Evolutionary conservation across 2,329 filamentous ascomycete genomes (phyloP).

Genomic region (Exophiala aquamarina): DNA sequence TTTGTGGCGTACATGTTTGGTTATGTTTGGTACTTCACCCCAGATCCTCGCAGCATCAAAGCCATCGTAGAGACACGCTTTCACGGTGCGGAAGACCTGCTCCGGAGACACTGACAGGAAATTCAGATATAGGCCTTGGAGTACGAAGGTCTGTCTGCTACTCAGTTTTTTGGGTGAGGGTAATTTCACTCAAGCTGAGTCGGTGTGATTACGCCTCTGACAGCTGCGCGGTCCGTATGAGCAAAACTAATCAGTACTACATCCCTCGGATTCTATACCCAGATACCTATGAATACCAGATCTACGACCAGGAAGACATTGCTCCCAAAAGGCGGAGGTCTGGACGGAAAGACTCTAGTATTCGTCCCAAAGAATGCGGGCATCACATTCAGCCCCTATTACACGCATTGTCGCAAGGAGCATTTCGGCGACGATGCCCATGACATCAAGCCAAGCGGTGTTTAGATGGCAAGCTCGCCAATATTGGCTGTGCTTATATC

Average conservation of each 20-base stretch:
- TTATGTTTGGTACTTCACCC: conserved; percentile 3
- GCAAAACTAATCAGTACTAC: conserved; percentile 52
- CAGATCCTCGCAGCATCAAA: conserved; percentile 10
- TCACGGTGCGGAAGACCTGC: conserved; percentile 1
- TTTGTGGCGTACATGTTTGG: conserved; percentile 8
- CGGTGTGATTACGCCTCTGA: conserved; percentile 10
- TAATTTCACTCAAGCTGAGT: conserved; percentile 42
- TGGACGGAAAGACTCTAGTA: conserved; percentile 30
- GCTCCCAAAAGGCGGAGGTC: conserved; percentile 34
- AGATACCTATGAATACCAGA: conserved; percentile 31
- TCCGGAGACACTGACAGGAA: not conserved
- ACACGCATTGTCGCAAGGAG: conserved; percentile 49
- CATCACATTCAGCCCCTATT: conserved; percentile 30
- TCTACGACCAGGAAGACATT: conserved; percentile 28
- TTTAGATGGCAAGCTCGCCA: conserved; percentile 27
- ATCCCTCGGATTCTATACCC: conserved; percentile 46
- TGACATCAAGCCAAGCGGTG: conserved; percentile 21
- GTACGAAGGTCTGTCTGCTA: conserved; percentile 4
- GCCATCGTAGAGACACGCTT: conserved; percentile 8
- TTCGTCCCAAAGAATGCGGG: conserved; percentile 31
- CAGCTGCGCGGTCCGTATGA: not conserved
- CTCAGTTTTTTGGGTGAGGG: conserved; percentile 37
- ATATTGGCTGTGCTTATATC: conserved; percentile 18
- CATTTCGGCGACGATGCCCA: conserved; percentile 31
- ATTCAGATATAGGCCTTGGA: conserved; percentile 5